Evolutionary conservation across 1,139 yeast species (phyloP).

Genomic region (Taiozyma sp.): DNA sequence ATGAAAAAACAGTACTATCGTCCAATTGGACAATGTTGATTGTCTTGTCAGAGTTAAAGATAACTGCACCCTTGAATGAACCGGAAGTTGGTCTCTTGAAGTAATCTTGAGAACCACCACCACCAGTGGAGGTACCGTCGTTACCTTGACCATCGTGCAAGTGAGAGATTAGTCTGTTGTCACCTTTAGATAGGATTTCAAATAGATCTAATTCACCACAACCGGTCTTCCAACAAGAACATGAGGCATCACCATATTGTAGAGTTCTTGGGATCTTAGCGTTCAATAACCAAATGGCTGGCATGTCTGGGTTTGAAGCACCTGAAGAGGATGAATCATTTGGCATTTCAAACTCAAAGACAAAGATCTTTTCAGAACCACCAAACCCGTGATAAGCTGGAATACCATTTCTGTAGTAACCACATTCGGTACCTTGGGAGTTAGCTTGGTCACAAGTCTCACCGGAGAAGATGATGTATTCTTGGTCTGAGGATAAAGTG

Average conservation of each 20-base stretch:
- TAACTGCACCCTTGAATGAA: conserved; percentile 84
- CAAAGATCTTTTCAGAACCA: conserved; percentile 73
- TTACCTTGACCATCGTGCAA: conserved; percentile 84
- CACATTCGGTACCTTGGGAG: conserved; percentile 56
- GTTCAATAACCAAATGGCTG: conserved; percentile 93
- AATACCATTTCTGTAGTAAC: conserved; percentile 76
- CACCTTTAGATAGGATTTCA: conserved; percentile 73
- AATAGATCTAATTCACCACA: conserved; percentile 96
- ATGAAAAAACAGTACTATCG: conserved; percentile 46
- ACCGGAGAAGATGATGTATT: conserved; percentile 73
- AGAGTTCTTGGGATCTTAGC: conserved; percentile 92
- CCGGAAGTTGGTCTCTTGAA: conserved; percentile 75
- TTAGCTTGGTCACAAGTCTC: conserved; percentile 46
- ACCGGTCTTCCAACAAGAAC: conserved; percentile 96
- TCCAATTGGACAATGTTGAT: conserved; percentile 59
- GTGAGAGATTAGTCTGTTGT: conserved; percentile 69
- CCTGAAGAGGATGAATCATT: conserved; percentile 41
- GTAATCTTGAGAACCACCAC: conserved; percentile 88
- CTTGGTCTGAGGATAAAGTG: conserved; percentile 65
- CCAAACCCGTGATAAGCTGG: conserved; percentile 94
- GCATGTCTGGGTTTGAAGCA: conserved; percentile 71
- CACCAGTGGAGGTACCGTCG: conserved; percentile 47
- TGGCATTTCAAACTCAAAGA: conserved; percentile 92
- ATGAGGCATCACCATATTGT: conserved; percentile 71
- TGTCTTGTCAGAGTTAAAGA: conserved; percentile 53